Base-by-base conservation (phyloP, 306 rosid species). In the Casuarina equisetifolia region DNA sequence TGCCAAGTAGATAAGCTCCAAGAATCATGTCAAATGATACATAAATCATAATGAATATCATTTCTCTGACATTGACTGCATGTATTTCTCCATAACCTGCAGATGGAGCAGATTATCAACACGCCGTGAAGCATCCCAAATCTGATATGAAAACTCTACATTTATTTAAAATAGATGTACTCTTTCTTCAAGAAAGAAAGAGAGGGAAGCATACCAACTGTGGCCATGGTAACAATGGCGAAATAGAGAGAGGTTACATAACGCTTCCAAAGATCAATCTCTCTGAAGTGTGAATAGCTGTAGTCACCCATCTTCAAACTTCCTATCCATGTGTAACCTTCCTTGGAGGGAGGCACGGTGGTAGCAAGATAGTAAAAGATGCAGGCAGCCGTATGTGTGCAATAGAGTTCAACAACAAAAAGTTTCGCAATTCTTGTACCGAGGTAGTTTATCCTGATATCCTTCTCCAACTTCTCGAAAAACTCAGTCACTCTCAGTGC, bases 381-480 rank as follows among this genome's bases (percentile, higher is more conserved):
- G 77, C 92, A 90, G 4, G 95, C 92, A 46, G 95, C 91, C 0
- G 95, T 82, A 46, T 90, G 95, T 3, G 95, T 88, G 84, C 92
- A 79, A 44, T 90, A 90, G 44, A 90, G 86, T 75, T 90, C 92
- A 35, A 90, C 92, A 9, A 82, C 92, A 10, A 90, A 79, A 51
- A 90, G 92, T 69, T 90, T 90, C 0, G 75, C 63, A 50, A 86
- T 90, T 46, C 92, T 80, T 1, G 91, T 86, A 38, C 57, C 80
- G 5, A 86, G 82, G 80, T 90, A 90, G 49, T 90, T 86, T 46
- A 88, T 72, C 46, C 91, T 73, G 1, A 80, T 86, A 74, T 90
- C 83, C n/a, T 90, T 88, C 80, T 90, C 92, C 74, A 90, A 36
- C 50, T 74, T 81, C 48, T 82, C 84, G 66, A 90, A 88, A 64